These are phyloP conservation scores for Hsuehochloa calcarea DNA, from an alignment of 176 grass and related monocot genomes.

Conservation along the genomic window DNA sequence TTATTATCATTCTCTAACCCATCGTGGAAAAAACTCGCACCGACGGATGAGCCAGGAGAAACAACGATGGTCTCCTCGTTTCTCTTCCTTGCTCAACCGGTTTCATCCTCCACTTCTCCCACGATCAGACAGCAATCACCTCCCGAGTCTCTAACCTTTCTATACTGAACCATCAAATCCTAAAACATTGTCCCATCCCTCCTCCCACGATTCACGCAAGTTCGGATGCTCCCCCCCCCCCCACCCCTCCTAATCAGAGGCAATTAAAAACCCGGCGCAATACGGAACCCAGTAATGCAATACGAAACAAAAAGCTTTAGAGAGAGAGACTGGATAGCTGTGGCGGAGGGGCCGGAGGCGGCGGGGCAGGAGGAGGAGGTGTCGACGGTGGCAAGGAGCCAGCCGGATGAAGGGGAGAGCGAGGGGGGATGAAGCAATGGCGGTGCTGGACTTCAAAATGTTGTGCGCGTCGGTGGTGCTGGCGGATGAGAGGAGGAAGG, in stretches of 20 bases:
- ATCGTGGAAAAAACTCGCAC: no score
- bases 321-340: background rate
- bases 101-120: no score
- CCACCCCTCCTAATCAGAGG: background rate
- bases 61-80: no score
- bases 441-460: conserved; percentile 94
- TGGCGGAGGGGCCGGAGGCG: background rate
- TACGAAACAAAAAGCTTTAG: conserved; percentile 11
- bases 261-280: conserved; percentile 40
- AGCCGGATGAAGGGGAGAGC: conserved; percentile 12
- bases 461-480: conserved; percentile 81
- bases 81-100: no score
- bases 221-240: background rate
- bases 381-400: conserved; percentile 17
- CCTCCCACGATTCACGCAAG: no score
- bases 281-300: background rate
- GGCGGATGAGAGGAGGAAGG: conserved; percentile 49
- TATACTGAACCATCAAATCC: no score
- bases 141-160: no score
- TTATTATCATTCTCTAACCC: accelerated
- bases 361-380: background rate
- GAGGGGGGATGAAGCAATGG: conserved; percentile 33
- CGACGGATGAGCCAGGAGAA: no score
- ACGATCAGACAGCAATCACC: no score
- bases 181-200: no score